Evolutionary conservation across 176 grass and related monocot species (phyloP).

Genomic region (Calamus simplicifolius): DNA sequence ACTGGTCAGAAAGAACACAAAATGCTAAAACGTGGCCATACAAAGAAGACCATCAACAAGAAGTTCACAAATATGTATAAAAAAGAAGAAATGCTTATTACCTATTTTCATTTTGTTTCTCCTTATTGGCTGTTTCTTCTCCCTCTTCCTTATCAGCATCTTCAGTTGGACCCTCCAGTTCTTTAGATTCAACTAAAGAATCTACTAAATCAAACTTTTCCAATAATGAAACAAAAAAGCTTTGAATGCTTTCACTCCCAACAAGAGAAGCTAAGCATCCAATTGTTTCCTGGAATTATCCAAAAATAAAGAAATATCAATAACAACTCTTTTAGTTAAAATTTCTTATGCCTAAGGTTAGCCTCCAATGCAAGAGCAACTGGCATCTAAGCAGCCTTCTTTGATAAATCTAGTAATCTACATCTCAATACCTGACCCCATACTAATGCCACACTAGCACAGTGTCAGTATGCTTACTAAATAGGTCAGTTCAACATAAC

Average conservation of each 20-base stretch:
- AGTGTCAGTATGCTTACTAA: too few relatives aligned
- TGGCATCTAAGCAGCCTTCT: too few relatives aligned
- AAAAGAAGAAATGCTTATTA: conserved; percentile 17
- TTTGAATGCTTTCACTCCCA: conserved; percentile 40
- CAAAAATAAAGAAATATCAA: conserved; percentile 21
- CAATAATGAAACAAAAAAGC: conserved; percentile 67
- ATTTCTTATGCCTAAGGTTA: too few relatives aligned
- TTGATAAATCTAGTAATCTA: too few relatives aligned
- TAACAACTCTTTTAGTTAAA: neutral
- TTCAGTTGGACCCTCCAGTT: conserved; percentile 36
- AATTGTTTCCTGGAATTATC: conserved; percentile 47
- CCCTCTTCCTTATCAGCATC: conserved; percentile 22
- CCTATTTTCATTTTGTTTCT: conserved; percentile 43
- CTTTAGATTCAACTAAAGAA: conserved; percentile 28
- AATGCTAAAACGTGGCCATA: too few relatives aligned
- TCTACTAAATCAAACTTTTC: conserved; percentile 55
- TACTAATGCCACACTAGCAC: too few relatives aligned
- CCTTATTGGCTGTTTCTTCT: conserved; percentile 26
- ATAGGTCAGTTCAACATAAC: too few relatives aligned
- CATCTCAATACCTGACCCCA: too few relatives aligned
- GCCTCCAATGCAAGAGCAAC: too few relatives aligned
- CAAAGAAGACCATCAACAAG: too few relatives aligned
- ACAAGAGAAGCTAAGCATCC: conserved; percentile 54
- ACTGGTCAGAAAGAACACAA: too few relatives aligned
- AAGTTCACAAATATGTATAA: conserved; percentile 12